Evolutionary conservation across 108 stramenopile species (phyloP).

Genomic region (Phaeodactylum tricornutum): DNA sequence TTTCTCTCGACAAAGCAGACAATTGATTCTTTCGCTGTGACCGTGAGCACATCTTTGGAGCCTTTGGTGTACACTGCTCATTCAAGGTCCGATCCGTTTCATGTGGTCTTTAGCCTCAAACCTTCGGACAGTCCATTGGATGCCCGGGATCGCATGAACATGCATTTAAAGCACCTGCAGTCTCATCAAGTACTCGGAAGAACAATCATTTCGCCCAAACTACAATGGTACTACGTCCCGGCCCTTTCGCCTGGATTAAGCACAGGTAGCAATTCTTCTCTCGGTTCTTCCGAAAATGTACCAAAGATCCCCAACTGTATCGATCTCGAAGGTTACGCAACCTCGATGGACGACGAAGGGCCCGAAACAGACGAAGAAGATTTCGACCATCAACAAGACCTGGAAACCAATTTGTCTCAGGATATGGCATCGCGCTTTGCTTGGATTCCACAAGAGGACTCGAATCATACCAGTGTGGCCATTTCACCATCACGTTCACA

Average conservation of each 20-base stretch:
- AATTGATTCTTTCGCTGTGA: too few species aligned
- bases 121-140: slow-evolving; percentile 28
- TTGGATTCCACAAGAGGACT: too few species aligned
- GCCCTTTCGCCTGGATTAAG: neutral
- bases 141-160: slow-evolving; percentile 20
- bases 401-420: neutral
- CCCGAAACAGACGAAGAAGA: slow-evolving; percentile 12
- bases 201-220: slow-evolving; percentile 27
- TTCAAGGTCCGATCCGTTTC: slow-evolving; percentile 17
- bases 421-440: too few species aligned
- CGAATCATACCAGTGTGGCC: too few species aligned
- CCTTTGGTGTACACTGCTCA: too few species aligned
- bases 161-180: slow-evolving; percentile 10
- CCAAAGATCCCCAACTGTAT: slow-evolving; percentile 30
- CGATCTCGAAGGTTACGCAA: slow-evolving; percentile 44
- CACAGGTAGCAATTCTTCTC: neutral
- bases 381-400: too few species aligned
- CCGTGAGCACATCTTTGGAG: too few species aligned
- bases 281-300: neutral
- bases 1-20: too few species aligned
- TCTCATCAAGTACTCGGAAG: neutral
- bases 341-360: slow-evolving; percentile 32
- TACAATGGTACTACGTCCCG: slow-evolving; percentile 44
- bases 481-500: too few species aligned
- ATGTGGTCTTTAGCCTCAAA: slow-evolving; percentile 32